phyloP scores from a whole-genome alignment of 345 rosid species.

The Gossypium arboreum region DNA sequence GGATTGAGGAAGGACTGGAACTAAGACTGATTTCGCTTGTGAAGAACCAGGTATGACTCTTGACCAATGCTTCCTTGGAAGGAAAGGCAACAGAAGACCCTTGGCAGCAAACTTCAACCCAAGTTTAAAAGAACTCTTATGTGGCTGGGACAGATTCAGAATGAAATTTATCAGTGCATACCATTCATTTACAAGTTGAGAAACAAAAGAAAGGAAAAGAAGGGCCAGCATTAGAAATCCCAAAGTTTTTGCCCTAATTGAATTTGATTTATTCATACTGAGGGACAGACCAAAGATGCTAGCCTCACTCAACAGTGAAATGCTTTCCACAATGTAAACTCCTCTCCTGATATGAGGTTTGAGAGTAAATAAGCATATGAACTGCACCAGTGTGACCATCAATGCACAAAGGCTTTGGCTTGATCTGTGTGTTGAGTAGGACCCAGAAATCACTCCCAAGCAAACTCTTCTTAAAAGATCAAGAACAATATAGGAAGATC shows the following conservation, averaged over 20 bases:
- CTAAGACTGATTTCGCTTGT: conserved; percentile 30
- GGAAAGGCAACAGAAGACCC: conserved; percentile 47
- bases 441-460: conserved; percentile 41
- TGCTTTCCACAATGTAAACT: conserved; percentile 39
- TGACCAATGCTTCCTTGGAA: conserved; percentile 42
- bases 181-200: conserved; percentile 47
- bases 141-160: conserved; percentile 31
- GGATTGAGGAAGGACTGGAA: conserved; percentile 30
- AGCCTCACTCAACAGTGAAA: conserved; percentile 40
- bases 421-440: conserved; percentile 22
- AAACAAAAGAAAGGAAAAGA: conserved; percentile 37
- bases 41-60: conserved; percentile 27
- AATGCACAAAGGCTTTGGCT: conserved; percentile 38
- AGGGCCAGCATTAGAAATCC: conserved; percentile 42
- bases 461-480: conserved; percentile 43
- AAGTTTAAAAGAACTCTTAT: conserved; percentile 29
- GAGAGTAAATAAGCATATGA: conserved; percentile 30
- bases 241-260: conserved; percentile 14
- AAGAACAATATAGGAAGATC: conserved; percentile 41
- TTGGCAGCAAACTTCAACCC: conserved; percentile 37
- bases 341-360: conserved; percentile 41
- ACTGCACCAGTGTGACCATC: conserved; percentile 37
- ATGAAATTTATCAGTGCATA: conserved; percentile 33
- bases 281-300: conserved; percentile 35
- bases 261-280: conserved; percentile 20